A percentile compares a stretch with the other conserved stretches of the same genome.
Conservation (phyloP, 495 filamentous ascomycete species). For the Lindgomyces ingoldianus region DNA sequence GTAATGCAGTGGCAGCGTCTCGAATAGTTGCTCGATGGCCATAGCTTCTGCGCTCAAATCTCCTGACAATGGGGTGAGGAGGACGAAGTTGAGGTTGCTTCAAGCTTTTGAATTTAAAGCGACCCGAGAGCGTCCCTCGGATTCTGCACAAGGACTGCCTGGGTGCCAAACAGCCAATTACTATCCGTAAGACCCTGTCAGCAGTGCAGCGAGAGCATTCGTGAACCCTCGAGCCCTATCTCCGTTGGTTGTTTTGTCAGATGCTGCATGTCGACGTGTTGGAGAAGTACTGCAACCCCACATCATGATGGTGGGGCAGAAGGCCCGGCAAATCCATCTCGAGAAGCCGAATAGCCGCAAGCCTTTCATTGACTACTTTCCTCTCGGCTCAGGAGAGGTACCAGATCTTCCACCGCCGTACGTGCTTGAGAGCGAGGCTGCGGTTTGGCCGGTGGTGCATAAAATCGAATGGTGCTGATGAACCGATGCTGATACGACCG, state of each 20-base stretch:
- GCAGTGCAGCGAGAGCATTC: background rate
- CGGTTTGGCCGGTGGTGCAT: too few species aligned
- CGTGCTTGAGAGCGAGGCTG: background rate
- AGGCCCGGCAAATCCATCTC: conserved; percentile 20
- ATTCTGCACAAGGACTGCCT: background rate
- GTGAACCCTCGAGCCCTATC: conserved; percentile 1
- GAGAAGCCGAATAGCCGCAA: conserved; percentile 24
- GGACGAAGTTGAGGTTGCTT: conserved; percentile 6
- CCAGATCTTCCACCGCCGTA: background rate
- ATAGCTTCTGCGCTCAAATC: conserved; percentile 6
- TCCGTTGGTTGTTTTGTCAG: conserved; percentile 5
- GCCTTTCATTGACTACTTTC: background rate
- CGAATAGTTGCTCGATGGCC: conserved; percentile 34
- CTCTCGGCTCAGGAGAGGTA: background rate
- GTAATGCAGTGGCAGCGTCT: conserved; percentile 30
- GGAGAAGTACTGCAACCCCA: conserved; percentile 22
- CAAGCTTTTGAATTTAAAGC: conserved; percentile 19
- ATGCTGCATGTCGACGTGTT: background rate
- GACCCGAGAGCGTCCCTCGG: background rate
- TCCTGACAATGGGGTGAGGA: background rate
- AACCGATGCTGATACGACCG: too few species aligned
- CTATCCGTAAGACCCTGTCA: background rate
- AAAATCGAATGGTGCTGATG: too few species aligned
- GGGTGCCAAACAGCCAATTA: conserved; percentile 13
- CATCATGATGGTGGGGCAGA: conserved; percentile 30